Evolutionary conservation across 2,329 filamentous ascomycete genomes (phyloP).

Genomic region (Trichoderma sp.): DNA sequence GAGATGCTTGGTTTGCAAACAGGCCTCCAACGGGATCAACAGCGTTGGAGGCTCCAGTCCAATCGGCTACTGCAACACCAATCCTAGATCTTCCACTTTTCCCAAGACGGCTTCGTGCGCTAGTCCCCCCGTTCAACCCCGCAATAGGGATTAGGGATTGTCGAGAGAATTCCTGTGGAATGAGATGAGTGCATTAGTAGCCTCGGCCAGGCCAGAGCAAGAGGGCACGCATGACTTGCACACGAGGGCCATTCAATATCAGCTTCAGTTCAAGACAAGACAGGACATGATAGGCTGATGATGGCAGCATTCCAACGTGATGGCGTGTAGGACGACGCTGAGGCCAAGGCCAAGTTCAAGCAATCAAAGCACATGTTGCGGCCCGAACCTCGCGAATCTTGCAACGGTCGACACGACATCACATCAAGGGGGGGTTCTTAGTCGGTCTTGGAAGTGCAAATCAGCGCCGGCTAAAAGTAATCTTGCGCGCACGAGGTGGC

Average conservation of each 20-base stretch:
- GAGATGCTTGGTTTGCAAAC: background rate
- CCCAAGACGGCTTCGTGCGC: conserved; percentile 3
- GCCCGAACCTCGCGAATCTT: conserved; percentile 9
- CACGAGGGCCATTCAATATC: background rate
- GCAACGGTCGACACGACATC: background rate
- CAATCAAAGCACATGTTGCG: background rate
- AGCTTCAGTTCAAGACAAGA: background rate
- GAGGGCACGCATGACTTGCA: background rate
- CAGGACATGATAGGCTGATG: background rate
- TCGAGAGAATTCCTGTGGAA: background rate
- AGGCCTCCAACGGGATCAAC: conserved; percentile 12
- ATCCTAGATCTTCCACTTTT: conserved; percentile 10
- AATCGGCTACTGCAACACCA: background rate
- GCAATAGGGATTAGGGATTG: conserved; percentile 7
- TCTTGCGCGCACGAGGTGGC: background rate
- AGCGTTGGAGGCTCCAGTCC: background rate
- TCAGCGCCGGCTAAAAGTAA: background rate
- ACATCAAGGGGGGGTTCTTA: background rate
- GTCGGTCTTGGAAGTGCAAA: background rate
- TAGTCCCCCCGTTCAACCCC: background rate
- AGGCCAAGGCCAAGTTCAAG: background rate
- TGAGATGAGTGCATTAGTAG: background rate
- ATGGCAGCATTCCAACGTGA: background rate
- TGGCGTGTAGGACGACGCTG: background rate
- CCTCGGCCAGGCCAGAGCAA: background rate